Evolutionary conservation across 257 asterid species (phyloP).

Genomic region (Solanum etuberosum): DNA sequence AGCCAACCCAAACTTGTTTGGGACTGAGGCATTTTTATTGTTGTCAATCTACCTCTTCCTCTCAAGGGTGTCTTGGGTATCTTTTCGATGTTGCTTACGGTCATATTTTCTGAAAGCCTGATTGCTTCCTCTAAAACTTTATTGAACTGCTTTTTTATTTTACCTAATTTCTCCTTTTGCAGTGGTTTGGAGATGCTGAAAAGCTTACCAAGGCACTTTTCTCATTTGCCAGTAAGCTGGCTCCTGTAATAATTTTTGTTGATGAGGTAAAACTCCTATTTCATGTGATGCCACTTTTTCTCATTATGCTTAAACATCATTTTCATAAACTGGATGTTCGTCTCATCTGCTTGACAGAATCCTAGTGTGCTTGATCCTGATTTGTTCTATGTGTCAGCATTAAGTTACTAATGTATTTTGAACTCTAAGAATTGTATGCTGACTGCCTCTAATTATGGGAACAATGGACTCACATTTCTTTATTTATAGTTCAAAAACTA

Average conservation of each 20-base stretch:
- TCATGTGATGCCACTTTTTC: neutral
- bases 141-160: neutral
- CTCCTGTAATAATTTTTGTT: slow-evolving; percentile 91
- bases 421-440: neutral
- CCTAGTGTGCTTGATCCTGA: neutral
- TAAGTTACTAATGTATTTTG: neutral
- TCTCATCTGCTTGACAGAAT: neutral
- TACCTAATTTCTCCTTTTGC: slow-evolving; percentile 26
- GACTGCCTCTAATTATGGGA: neutral
- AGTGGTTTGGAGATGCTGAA: slow-evolving; percentile 99
- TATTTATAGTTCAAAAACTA: neutral
- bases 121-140: neutral
- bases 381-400: neutral
- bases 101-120: neutral
- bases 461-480: neutral
- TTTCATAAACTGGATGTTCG: neutral
- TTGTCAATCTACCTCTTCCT: neutral
- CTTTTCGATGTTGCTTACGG: neutral
- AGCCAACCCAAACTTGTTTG: neutral
- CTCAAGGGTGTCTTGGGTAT: neutral
- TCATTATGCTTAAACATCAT: neutral
- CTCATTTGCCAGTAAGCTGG: slow-evolving; percentile 93
- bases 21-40: neutral
- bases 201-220: slow-evolving; percentile 91
- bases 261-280: slow-evolving; percentile 65